Conservation (phyloP, 306 rosid species). For the Cicer bijugum region DNA sequence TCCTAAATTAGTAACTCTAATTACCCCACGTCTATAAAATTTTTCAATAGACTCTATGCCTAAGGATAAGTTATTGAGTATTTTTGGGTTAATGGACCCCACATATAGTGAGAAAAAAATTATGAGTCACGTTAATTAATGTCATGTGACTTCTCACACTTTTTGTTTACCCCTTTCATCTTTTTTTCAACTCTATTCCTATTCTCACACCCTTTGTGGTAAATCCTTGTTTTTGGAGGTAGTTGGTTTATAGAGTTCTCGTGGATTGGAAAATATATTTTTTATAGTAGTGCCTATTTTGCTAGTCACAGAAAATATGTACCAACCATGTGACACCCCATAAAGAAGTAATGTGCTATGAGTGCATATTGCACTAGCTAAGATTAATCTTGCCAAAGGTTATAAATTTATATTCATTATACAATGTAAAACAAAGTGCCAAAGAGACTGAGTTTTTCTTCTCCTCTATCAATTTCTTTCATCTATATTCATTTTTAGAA, state of each 20-base stretch:
- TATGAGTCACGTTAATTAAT: constrained; percentile 44
- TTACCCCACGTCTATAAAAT: constrained; percentile 42
- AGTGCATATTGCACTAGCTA: background rate
- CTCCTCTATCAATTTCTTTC: background rate
- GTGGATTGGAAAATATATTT: background rate
- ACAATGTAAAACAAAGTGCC: background rate
- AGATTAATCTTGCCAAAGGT: constrained; percentile 4
- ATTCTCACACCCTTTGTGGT: constrained; percentile 53
- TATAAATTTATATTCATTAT: background rate
- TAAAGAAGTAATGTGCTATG: constrained; percentile 23
- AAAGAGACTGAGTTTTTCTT: background rate
- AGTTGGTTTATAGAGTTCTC: constrained; percentile 36
- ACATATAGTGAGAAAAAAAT: constrained; percentile 22
- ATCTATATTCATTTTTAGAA: background rate
- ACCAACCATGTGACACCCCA: constrained; percentile 51
- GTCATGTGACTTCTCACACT: constrained; percentile 38
- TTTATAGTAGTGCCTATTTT: constrained; percentile 48
- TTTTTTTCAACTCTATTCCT: constrained; percentile 49
- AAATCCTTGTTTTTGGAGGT: constrained; percentile 33
- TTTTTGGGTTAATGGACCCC: constrained; percentile 41
- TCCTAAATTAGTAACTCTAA: constrained; percentile 46
- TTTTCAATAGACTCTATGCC: constrained; percentile 41
- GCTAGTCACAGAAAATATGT: constrained; percentile 16
- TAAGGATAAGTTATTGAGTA: constrained; percentile 33
- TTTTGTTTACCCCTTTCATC: constrained; percentile 38